Conservation (phyloP, 768 basidiomycete species). For the Pisolithus tinctorius region DNA sequence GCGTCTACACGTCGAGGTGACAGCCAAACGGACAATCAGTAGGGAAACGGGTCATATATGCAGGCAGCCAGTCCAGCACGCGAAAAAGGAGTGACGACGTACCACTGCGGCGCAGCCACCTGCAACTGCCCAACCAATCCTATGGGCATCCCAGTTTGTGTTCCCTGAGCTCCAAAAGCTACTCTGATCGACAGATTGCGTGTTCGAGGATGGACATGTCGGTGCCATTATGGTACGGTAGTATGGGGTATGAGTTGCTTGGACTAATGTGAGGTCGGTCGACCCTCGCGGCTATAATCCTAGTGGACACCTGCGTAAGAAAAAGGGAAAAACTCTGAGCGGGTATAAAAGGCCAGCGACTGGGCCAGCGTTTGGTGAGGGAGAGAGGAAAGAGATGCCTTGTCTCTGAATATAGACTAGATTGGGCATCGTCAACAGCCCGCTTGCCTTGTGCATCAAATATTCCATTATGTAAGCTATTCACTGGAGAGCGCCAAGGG, state of each 20-base stretch:
- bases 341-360: too few species aligned
- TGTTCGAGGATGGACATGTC: conserved; percentile 48
- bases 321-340: too few species aligned
- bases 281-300: too few species aligned
- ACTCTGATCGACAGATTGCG: conserved; percentile 45
- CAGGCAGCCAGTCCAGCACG: not conserved
- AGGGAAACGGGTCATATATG: not conserved
- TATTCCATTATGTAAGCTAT: too few species aligned
- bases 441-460: too few species aligned
- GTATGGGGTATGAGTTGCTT: conserved; percentile 4
- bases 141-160: conserved; percentile 53
- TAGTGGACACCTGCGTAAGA: too few species aligned
- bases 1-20: conserved; percentile 35
- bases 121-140: conserved; percentile 70
- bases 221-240: conserved; percentile 9
- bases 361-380: too few species aligned
- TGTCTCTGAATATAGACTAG: not conserved
- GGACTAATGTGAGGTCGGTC: not conserved
- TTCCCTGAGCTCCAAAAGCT: conserved; percentile 53
- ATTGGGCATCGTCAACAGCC: too few species aligned
- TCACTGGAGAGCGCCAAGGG: too few species aligned
- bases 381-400: not conserved
- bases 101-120: conserved; percentile 55
- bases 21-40: not conserved
- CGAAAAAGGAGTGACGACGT: conserved; percentile 12